These are phyloP conservation scores for Nemania bipapillata DNA, from an alignment of 2,329 filamentous ascomycete species.

Conservation along the genomic window DNA sequence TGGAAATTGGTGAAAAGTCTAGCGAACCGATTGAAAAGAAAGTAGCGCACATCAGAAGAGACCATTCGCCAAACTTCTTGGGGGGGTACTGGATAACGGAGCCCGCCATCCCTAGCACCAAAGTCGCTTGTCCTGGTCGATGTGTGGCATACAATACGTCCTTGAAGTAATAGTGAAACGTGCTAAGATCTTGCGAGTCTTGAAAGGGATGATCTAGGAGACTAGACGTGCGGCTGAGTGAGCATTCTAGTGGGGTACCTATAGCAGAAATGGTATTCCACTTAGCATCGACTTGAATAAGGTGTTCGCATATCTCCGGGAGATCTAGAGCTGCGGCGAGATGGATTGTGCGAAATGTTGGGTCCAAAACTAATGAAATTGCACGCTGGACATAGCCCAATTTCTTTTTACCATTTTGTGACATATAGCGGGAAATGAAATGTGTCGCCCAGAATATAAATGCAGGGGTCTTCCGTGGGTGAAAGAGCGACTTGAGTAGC, in stretches of 20 bases:
- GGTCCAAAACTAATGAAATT: neutral
- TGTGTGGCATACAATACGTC: conserved; percentile 7
- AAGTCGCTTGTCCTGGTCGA: conserved; percentile 1
- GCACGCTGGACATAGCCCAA: neutral
- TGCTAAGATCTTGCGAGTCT: neutral
- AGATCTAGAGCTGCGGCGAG: conserved; percentile 23
- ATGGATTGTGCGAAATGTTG: conserved; percentile 21
- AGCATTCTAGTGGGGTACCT: conserved; percentile 19
- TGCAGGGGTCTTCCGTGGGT: conserved; percentile 14
- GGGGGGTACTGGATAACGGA: neutral
- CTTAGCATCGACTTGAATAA: neutral
- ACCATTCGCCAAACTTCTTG: neutral
- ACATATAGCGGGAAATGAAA: neutral
- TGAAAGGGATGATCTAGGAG: neutral
- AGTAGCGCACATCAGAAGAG: conserved; percentile 16
- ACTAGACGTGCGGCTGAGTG: conserved; percentile 4
- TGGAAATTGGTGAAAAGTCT: conserved; percentile 20
- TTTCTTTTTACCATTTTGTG: too few relatives aligned
- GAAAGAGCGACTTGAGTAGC: conserved; percentile 27
- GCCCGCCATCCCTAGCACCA: neutral
- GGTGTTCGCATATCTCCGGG: conserved; percentile 22
- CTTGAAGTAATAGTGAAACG: neutral
- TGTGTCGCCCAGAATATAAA: conserved; percentile 31
- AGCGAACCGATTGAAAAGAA: neutral
- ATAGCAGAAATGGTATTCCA: conserved; percentile 11